Evolutionary conservation across 805 yeast species (phyloP), one percentile per base, ranked within the genome.

Genomic region (Starmerella riodocensis): DNA sequence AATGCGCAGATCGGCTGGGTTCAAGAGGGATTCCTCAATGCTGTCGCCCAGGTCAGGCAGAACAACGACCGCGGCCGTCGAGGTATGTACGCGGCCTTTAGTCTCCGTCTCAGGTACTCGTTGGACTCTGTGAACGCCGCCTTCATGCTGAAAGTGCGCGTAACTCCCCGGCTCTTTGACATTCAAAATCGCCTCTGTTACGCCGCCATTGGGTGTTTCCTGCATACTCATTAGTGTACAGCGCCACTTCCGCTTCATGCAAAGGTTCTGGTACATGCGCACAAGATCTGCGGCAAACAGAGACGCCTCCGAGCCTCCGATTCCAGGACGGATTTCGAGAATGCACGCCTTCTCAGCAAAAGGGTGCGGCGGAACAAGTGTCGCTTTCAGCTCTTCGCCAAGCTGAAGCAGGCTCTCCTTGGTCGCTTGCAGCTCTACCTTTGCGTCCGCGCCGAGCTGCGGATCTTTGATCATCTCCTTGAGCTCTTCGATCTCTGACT

Each of bases 101-200:
- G 82, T 71, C 56, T 91, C 98, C 0, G 98, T 91, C 18, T 74
- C 79, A 0, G 98, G 98, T 6, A 88, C 74, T 43, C 98, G 63
- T 57, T 91, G 98, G 1, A 91, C 98, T 31, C 98, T 65, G 58
- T 91, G 98, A 6, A 91, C 94, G 4, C 98, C 98, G 22, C 93
- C 84, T 57, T 91, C 98, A 52, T 73, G 77, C 45, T 88, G 68
- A 34, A 91, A 58, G 29, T 67, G 54, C 47, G 76, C 76, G 54
- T 78, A 91, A 0, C 93, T 69, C 0, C 93, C 93, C 0, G 78
- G 77, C 45, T 74, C 74, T 47, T 79, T 79, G 8, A 91, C 68
- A 32, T 74, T 60, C 22, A 91, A 59, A 12, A 83, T 76, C 11
- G 93, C 96, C 52, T 78, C 91, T 1, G 74, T 62, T 5, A 82